Percentiles rank a stretch among this genome's conserved stretches.
Evolutionary conservation across 805 yeast species (phyloP).

Genomic region (Lachancea dasiensis): DNA sequence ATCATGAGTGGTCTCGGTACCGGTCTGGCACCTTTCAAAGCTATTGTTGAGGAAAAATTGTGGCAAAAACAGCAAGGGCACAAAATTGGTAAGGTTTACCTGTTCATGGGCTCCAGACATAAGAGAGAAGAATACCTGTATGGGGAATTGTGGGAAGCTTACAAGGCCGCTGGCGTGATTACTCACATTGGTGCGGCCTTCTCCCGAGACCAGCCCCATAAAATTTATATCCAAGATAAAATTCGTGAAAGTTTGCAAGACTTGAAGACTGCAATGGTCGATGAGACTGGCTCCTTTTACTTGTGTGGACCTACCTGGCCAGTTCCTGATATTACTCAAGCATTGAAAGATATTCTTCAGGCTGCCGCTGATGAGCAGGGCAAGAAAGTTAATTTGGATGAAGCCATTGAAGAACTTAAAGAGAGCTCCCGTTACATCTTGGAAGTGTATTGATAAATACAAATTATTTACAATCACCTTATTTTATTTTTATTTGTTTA

Average conservation of each 20-base stretch:
- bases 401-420: conserved; percentile 87
- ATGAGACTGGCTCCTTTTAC: conserved; percentile 82
- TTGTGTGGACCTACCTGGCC: conserved; percentile 99
- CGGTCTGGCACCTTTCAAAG: conserved; percentile 97
- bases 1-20: conserved; percentile 98
- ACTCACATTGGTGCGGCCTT: conserved; percentile 97
- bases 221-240: conserved; percentile 91
- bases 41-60: conserved; percentile 89
- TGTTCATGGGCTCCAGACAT: conserved; percentile 92
- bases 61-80: conserved; percentile 88
- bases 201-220: conserved; percentile 93
- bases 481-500: not conserved
- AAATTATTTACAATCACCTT: too few relatives aligned
- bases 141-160: conserved; percentile 97
- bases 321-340: conserved; percentile 90
- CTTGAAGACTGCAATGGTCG: conserved; percentile 72
- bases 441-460: conserved; percentile 66
- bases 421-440: conserved; percentile 87
- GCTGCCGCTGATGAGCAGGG: conserved; percentile 68
- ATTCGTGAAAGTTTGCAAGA: conserved; percentile 70
- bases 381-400: conserved; percentile 60
- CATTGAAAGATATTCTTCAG: conserved; percentile 72
- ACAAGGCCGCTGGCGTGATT: conserved; percentile 82
- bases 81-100: conserved; percentile 81
- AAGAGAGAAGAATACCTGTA: conserved; percentile 90